These are phyloP conservation scores for Choanephora cucurbitarum DNA, from an alignment of 371 early-diverging fungal species.

Conservation along the genomic window DNA sequence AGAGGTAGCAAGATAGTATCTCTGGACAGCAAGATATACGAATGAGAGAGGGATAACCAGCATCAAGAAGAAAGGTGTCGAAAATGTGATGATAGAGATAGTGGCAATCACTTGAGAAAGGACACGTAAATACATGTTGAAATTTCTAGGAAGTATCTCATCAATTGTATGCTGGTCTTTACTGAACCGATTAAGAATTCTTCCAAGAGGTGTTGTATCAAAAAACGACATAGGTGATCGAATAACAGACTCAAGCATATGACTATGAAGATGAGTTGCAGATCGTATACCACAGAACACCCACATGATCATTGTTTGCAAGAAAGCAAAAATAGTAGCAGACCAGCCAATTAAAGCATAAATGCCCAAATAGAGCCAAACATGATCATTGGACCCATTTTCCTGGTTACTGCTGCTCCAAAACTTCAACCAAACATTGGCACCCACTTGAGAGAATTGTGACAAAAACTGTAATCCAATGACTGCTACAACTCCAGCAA, in stretches of 20 bases:
- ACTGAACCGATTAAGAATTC: slow-evolving; percentile 84
- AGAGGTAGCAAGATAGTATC: slow-evolving; percentile 69
- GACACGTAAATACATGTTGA: slow-evolving; percentile 57
- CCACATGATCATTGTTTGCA: slow-evolving; percentile 77
- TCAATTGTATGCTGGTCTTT: slow-evolving; percentile 86
- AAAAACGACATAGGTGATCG: slow-evolving; percentile 84
- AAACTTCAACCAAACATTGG: slow-evolving; percentile 72
- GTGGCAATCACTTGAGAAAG: slow-evolving; percentile 55
- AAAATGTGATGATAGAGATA: slow-evolving; percentile 56
- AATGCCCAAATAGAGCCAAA: slow-evolving; percentile 66
- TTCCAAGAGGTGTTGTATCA: slow-evolving; percentile 86
- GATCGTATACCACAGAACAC: slow-evolving; percentile 80
- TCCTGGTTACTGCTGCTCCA: slow-evolving; percentile 62
- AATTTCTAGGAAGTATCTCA: slow-evolving; percentile 67
- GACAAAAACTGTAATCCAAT: slow-evolving; percentile 56
- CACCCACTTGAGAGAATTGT: slow-evolving; percentile 54
- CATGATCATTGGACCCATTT: slow-evolving; percentile 24
- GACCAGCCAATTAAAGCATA: slow-evolving; percentile 81
- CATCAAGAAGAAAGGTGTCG: slow-evolving; percentile 61
- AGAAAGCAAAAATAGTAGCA: slow-evolving; percentile 62
- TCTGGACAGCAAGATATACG: slow-evolving; percentile 64
- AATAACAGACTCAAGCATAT: slow-evolving; percentile 53
- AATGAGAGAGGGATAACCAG: slow-evolving; percentile 53
- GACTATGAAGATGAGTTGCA: slow-evolving; percentile 55
- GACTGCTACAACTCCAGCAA: slow-evolving; percentile 52